Conservation (phyloP, 345 rosid species). For the Raphanus sativus region DNA sequence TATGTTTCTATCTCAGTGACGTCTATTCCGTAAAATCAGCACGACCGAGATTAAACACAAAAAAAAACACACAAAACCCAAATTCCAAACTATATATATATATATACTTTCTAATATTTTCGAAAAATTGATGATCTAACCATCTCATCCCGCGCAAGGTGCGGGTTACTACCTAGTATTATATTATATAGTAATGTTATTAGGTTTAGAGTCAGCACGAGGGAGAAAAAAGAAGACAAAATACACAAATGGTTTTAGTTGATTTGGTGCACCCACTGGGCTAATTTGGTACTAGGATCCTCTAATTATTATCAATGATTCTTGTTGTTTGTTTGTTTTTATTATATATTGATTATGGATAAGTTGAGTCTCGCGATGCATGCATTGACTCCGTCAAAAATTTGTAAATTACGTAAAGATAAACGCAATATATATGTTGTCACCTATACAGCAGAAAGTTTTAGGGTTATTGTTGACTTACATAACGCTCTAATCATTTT, state of each 20-base stretch:
- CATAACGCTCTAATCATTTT: background rate
- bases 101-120: too few species aligned
- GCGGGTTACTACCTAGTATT: background rate
- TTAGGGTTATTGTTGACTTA: background rate
- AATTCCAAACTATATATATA: background rate
- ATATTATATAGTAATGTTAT: background rate
- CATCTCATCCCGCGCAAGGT: too few species aligned
- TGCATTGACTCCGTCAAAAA: background rate
- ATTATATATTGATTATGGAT: background rate
- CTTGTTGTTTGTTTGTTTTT: background rate
- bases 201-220: constrained; percentile 36
- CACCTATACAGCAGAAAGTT: background rate
- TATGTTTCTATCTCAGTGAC: too few species aligned
- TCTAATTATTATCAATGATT: constrained; percentile 1
- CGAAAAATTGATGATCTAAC: too few species aligned
- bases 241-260: constrained; percentile 29
- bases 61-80: too few species aligned
- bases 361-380: constrained; percentile 2
- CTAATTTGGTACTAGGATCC: constrained; percentile 32
- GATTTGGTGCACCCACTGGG: constrained; percentile 43
- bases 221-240: background rate
- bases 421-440: background rate
- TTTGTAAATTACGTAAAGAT: background rate
- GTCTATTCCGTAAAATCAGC: too few species aligned
- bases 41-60: too few species aligned